A percentile compares a stretch with the other conserved stretches of the same genome.
phyloP scores from a whole-genome alignment of 495 filamentous ascomycete species.

The Tuber melanosporum region DNA sequence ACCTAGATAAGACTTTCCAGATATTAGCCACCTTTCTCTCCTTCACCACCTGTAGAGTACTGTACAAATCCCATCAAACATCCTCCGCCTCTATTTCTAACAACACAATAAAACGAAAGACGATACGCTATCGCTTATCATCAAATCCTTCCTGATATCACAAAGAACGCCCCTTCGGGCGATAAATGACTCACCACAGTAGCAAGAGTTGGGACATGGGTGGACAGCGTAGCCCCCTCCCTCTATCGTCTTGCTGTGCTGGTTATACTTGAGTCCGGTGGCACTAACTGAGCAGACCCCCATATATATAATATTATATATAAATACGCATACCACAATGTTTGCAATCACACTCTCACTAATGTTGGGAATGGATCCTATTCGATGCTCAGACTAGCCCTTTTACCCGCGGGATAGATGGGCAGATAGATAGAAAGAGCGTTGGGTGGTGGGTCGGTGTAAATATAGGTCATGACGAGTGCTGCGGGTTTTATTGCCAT shows the following conservation, averaged over 20 bases:
- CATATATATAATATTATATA: neutral
- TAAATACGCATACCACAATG: neutral
- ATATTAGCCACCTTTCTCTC: neutral
- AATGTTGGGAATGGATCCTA: neutral
- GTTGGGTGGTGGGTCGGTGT: neutral
- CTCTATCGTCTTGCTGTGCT: neutral
- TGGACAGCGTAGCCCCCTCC: conserved; percentile 1
- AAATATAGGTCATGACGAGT: neutral
- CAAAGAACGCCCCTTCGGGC: neutral
- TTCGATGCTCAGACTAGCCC: neutral
- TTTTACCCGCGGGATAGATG: neutral
- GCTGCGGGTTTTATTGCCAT: neutral
- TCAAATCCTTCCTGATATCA: neutral
- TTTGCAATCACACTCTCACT: neutral
- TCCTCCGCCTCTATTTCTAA: neutral
- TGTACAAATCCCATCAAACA: conserved; percentile 4
- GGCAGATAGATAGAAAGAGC: neutral
- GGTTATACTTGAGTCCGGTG: neutral
- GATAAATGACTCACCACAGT: neutral
- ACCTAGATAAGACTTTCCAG: neutral
- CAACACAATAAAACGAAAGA: neutral
- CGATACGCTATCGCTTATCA: neutral
- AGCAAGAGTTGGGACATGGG: neutral
- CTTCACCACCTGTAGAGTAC: neutral
- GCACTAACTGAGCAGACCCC: neutral